Conservation (phyloP, 352 stramenopile species). For the Phytophthora podocarpi region DNA sequence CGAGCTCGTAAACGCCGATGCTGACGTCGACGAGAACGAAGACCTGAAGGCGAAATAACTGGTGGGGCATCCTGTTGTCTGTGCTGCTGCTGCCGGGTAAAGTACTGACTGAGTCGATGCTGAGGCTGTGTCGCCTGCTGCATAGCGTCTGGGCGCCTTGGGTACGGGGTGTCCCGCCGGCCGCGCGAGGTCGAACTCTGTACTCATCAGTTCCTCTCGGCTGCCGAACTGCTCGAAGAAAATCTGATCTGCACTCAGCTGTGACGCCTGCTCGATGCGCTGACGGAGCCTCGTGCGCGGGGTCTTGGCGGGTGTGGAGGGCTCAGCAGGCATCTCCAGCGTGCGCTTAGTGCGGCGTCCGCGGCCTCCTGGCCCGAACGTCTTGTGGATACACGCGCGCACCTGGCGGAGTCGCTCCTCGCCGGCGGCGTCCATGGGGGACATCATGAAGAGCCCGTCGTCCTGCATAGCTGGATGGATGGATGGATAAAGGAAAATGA, state of each 20-base stretch:
- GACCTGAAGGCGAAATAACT: slow-evolving; percentile 26
- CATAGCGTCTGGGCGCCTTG: slow-evolving; percentile 11
- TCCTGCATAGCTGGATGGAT: slow-evolving; percentile 23
- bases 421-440: slow-evolving; percentile 49
- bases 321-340: slow-evolving; percentile 23
- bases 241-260: slow-evolving; percentile 54
- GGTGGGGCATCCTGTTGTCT: slow-evolving; percentile 5
- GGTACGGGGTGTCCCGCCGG: slow-evolving; percentile 13
- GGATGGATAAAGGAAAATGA: not conserved
- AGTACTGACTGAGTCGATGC: not conserved
- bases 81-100: not conserved
- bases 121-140: not conserved
- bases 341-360: slow-evolving; percentile 29
- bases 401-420: slow-evolving; percentile 42
- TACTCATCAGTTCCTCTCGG: slow-evolving; percentile 45
- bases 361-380: slow-evolving; percentile 31
- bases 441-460: slow-evolving; percentile 42
- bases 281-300: slow-evolving; percentile 48
- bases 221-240: slow-evolving; percentile 74
- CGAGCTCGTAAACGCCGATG: slow-evolving; percentile 33
- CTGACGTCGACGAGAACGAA: not conserved
- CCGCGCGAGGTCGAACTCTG: slow-evolving; percentile 48
- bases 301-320: slow-evolving; percentile 23
- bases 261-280: slow-evolving; percentile 53
- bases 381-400: slow-evolving; percentile 52